Conservation (phyloP, 768 basidiomycete genomes). For the Lyophyllum atratum region DNA sequence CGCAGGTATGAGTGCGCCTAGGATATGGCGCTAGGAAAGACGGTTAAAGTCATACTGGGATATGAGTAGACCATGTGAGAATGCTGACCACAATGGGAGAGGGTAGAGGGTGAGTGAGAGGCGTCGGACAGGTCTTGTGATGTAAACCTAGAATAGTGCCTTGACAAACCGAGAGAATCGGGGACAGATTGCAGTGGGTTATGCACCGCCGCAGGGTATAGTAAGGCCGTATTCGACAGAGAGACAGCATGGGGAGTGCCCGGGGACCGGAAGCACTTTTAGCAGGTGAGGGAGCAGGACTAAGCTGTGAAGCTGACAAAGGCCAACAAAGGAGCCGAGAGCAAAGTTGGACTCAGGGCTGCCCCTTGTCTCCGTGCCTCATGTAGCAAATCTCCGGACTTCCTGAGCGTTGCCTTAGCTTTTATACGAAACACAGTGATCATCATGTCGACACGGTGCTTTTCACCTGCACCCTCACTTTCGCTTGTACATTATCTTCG, state of each 20-base stretch:
- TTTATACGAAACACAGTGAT: conserved; percentile 23
- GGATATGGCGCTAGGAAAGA: conserved; percentile 55
- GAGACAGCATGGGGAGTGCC: conserved; percentile 14
- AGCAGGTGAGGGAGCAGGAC: conserved; percentile 1
- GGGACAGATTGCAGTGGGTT: conserved; percentile 2
- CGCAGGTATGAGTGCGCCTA: conserved; percentile 63
- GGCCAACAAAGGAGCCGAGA: conserved; percentile 3
- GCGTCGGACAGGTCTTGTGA: conserved; percentile 20
- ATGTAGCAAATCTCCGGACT: conserved; percentile 17
- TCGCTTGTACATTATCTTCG: conserved; percentile 27
- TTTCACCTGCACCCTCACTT: conserved; percentile 9
- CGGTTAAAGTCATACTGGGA: conserved; percentile 18
- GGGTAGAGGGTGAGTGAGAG: conserved; percentile 10
- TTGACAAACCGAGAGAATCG: conserved; percentile 11
- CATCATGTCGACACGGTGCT: conserved; percentile 28
- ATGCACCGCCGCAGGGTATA: conserved; percentile 7
- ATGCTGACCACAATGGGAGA: conserved; percentile 39
- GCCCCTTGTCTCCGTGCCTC: conserved; percentile 19
- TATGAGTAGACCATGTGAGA: conserved; percentile 16
- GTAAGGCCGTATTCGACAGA: conserved; percentile 8
- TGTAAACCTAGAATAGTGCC: conserved; percentile 22
- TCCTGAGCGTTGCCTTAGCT: conserved; percentile 7
- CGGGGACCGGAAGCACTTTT: background rate
- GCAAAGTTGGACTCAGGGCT: conserved; percentile 14
- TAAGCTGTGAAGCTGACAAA: conserved; percentile 9